Base-by-base conservation (phyloP, 2,329 filamentous ascomycete species). In the Talaromyces sp. region DNA sequence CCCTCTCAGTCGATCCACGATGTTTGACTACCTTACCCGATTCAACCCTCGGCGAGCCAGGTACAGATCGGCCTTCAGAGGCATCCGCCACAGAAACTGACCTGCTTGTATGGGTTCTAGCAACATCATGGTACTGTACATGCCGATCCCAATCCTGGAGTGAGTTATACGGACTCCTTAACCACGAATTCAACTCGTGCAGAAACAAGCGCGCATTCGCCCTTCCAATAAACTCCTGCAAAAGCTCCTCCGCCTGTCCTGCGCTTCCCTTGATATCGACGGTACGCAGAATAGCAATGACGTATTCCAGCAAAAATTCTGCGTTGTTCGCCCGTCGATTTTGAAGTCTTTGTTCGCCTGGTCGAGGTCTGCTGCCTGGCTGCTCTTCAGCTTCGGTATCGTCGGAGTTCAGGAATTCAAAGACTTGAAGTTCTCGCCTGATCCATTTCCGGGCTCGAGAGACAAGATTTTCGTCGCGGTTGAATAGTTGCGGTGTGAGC, bases 241-340 rank as follows among this genome's bases (percentile, higher is more conserved):
- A 75, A 78, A 97, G 84, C 49, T 91, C 87, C 74, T 95, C 91
- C 0, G 92, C 92, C 70, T 91, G 87, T 0, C 92, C 93, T 45
- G 85, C 85, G 67, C 90, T 91, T 3, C 87, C 90, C 77, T 92
- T 92, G 4, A 93, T 83, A 72, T 97, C 92, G 17, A 95, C 87
- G 0, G 88, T 91, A 74, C 91, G 93, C 66, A 97, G 79, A 25
- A 97, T 90, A 10, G 90, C 90, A 47, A 97, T 79, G 62, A 96
- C 87, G 74, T 96, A 97, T 72, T 96, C 91, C 10, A 97, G 84
- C 11, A 97, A 77, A 68, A 93, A 96, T 72, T 96, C 93, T 8
- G 90, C 86, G 71, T 93, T 94, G 69, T 86, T 89, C 5, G 84
- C 84, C 47, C 86, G 79, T 43, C 84, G 79, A 58, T 73, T 75